phyloP scores from a whole-genome alignment of 495 filamentous ascomycete genomes.

The Hypoxylon lienhwacheense region DNA sequence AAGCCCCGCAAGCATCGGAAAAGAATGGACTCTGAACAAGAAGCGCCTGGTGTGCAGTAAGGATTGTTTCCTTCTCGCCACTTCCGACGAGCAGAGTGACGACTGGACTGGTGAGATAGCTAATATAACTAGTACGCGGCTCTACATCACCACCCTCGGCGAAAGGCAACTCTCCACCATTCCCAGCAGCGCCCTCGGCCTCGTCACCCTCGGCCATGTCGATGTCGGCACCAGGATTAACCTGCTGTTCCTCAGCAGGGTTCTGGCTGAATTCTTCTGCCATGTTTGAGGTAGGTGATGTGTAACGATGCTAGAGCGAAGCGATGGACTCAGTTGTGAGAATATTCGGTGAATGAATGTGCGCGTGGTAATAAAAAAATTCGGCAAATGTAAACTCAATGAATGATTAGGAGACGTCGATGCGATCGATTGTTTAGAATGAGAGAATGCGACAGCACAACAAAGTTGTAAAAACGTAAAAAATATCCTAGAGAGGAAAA shows the following conservation, averaged over 20 bases:
- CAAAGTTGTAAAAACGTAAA: background rate
- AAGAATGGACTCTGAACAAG: slow-evolving; percentile 75
- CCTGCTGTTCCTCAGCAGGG: slow-evolving; percentile 41
- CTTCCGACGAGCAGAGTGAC: slow-evolving; percentile 74
- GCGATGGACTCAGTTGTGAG: background rate
- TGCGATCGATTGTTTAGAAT: background rate
- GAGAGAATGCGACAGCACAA: background rate
- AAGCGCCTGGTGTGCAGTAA: slow-evolving; percentile 79
- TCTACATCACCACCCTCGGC: slow-evolving; percentile 47
- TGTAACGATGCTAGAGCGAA: background rate
- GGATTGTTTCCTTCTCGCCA: slow-evolving; percentile 59
- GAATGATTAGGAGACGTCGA: background rate
- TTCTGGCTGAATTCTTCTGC: slow-evolving; percentile 47
- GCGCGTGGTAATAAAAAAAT: background rate
- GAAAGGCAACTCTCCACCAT: slow-evolving; percentile 44
- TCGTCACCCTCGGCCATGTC: slow-evolving; percentile 52
- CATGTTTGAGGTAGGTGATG: slow-evolving; percentile 28
- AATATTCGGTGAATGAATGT: too few relatives aligned
- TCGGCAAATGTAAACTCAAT: background rate
- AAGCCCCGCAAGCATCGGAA: slow-evolving; percentile 59
- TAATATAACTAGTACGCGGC: slow-evolving; percentile 50
- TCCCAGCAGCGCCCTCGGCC: slow-evolving; percentile 31
- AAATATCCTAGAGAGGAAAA: background rate
- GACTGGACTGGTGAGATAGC: slow-evolving; percentile 76
- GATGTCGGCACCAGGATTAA: slow-evolving; percentile 47